phyloP scores from a whole-genome alignment of 1,284 basidiomycete genomes.

The Ceratobasidium sp. region DNA sequence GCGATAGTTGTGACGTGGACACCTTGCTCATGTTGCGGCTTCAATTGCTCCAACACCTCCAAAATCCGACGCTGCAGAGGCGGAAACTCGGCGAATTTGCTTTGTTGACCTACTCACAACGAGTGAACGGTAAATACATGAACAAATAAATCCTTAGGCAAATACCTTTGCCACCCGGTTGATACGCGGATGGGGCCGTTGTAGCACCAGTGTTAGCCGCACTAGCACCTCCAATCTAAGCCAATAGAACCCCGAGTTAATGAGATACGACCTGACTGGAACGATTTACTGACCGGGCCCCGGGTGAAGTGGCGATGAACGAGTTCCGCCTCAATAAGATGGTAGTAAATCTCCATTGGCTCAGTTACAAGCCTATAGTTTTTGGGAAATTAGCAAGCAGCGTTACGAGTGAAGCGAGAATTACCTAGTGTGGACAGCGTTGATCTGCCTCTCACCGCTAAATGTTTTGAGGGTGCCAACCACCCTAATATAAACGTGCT shows the following conservation, averaged over 20 bases:
- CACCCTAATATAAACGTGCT: conserved; percentile 84
- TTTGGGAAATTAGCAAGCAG: background rate
- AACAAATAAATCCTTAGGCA: conserved; percentile 25
- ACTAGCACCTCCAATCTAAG: conserved; percentile 19
- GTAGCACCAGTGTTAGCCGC: conserved; percentile 1
- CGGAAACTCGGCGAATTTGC: conserved; percentile 66
- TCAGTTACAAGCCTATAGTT: conserved; percentile 68
- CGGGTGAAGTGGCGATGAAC: conserved; percentile 60
- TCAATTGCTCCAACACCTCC: conserved; percentile 61
- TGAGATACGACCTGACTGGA: conserved; percentile 51
- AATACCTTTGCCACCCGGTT: conserved; percentile 41
- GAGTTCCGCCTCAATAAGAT: conserved; percentile 69
- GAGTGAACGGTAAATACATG: conserved; percentile 46
- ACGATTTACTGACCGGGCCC: conserved; percentile 54
- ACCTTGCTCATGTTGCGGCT: conserved; percentile 63
- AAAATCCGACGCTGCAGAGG: conserved; percentile 73
- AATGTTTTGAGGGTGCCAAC: conserved; percentile 92
- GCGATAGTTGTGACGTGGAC: conserved; percentile 71
- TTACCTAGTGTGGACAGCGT: conserved; percentile 70
- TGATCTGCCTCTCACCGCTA: conserved; percentile 83
- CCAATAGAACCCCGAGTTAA: conserved; percentile 42
- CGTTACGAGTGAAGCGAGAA: background rate
- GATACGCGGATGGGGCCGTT: conserved; percentile 24
- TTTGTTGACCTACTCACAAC: conserved; percentile 45
- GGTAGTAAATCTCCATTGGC: conserved; percentile 85